phyloP scores from a whole-genome alignment of 2,329 filamentous ascomycete genomes.

The Salinomyces thailandicus region DNA sequence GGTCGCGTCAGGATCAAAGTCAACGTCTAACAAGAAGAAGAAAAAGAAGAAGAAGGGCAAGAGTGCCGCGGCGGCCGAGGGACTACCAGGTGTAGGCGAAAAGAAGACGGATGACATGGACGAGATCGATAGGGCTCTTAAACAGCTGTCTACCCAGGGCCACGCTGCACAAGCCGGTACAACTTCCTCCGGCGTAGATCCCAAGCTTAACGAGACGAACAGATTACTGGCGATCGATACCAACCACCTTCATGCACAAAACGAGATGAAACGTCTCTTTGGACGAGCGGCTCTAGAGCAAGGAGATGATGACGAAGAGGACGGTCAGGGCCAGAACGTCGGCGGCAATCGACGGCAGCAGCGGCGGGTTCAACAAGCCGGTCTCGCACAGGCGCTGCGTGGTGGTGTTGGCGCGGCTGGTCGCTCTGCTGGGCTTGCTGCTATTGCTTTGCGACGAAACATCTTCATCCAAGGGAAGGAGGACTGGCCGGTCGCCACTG shows the following conservation, averaged over 20 bases:
- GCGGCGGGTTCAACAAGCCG: slow-evolving; percentile 39
- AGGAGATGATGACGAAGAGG: slow-evolving; percentile 43
- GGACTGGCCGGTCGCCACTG: slow-evolving; percentile 69
- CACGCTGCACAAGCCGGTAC: slow-evolving; percentile 7
- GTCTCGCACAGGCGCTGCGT: slow-evolving; percentile 46
- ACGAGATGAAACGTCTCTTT: slow-evolving; percentile 79
- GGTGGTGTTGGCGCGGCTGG: slow-evolving; percentile 45
- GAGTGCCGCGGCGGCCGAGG: slow-evolving; percentile 23
- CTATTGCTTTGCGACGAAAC: slow-evolving; percentile 64
- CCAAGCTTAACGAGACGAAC: slow-evolving; percentile 39
- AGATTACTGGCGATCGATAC: slow-evolving; percentile 53
- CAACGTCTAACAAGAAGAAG: slow-evolving; percentile 35
- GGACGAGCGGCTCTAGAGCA: slow-evolving; percentile 53
- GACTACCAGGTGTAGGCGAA: slow-evolving; percentile 6
- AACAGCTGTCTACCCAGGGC: slow-evolving; percentile 40
- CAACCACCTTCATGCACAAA: slow-evolving; percentile 69
- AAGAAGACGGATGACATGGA: slow-evolving; percentile 39
- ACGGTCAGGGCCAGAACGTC: slow-evolving; percentile 17
- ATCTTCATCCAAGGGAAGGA: slow-evolving; percentile 79
- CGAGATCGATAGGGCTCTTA: slow-evolving; percentile 56
- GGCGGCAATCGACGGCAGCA: slow-evolving; percentile 26
- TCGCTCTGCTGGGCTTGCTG: slow-evolving; percentile 54
- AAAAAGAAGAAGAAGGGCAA: slow-evolving; percentile 54
- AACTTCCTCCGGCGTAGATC: slow-evolving; percentile 20
- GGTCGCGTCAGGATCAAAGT: slow-evolving; percentile 21